phyloP scores from a whole-genome alignment of 75 land plant genomes.

The Selaginella tamariscina region DNA sequence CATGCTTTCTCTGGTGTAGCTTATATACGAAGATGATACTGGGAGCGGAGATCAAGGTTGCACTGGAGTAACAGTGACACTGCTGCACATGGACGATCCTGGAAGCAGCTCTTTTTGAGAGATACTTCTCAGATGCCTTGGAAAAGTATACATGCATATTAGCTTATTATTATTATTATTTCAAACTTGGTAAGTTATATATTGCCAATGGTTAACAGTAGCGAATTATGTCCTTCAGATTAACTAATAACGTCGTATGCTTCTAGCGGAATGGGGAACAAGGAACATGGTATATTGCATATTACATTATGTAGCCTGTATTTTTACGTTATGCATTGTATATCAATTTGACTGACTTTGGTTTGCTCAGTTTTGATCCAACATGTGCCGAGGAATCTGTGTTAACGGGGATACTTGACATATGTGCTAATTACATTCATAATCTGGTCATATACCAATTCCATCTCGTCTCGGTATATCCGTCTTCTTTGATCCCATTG shows the following conservation, averaged over 20 bases:
- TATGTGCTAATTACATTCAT: slow-evolving; percentile 21
- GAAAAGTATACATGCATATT: slow-evolving; percentile 14
- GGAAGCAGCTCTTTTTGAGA: slow-evolving; percentile 36
- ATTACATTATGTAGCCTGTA: no score
- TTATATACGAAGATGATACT: slow-evolving; percentile 25
- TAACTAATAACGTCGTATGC: no score
- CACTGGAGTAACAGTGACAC: slow-evolving; percentile 26
- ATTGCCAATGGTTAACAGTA: no score
- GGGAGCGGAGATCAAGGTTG: slow-evolving; percentile 23
- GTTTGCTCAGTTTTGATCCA: slow-evolving; percentile 17
- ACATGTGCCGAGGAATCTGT: slow-evolving; percentile 16
- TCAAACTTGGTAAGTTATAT: no score
- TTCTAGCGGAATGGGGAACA: no score
- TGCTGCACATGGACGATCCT: slow-evolving; percentile 28
- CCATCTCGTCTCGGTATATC: slow-evolving; percentile 21
- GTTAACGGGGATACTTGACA: slow-evolving; percentile 15
- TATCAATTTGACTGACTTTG: no score
- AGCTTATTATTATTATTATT: no score
- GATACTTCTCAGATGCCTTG: slow-evolving; percentile 21
- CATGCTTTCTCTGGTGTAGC: slow-evolving; percentile 9
- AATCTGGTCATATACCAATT: slow-evolving; percentile 17
- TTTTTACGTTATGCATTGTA: no score
- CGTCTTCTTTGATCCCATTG: slow-evolving; percentile 15
- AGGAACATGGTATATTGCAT: no score
- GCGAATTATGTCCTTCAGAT: no score